Evolutionary conservation across 208 protist species (phyloP).

Genomic region (Crithidia bombi): DNA sequence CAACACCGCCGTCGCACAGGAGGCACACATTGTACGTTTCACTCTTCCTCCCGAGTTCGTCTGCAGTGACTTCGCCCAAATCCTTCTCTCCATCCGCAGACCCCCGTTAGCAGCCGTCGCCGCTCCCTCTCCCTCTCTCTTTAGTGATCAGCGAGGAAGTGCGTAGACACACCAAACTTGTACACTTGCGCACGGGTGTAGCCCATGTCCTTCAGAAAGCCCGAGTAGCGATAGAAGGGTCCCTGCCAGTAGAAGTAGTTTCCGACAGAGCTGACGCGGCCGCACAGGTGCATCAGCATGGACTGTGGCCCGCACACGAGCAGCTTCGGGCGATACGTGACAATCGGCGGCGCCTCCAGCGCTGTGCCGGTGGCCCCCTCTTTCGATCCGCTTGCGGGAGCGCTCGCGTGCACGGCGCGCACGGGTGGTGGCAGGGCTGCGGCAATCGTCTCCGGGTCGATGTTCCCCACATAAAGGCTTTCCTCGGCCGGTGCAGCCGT

Average conservation of each 20-base stretch:
- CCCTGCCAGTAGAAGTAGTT: conserved; percentile 85
- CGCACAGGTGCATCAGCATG: conserved; percentile 75
- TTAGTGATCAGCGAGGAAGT: conserved; percentile 77
- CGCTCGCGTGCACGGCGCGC: conserved; percentile 8
- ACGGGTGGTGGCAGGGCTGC: conserved; percentile 54
- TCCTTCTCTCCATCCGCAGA: too few relatives aligned
- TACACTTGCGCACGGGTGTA: conserved; percentile 83
- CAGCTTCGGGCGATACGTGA: conserved; percentile 53
- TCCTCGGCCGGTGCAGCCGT: conserved; percentile 30
- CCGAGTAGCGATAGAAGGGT: conserved; percentile 70
- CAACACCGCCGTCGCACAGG: too few relatives aligned
- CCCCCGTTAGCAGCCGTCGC: not conserved
- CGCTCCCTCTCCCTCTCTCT: not conserved
- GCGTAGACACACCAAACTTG: conserved; percentile 89
- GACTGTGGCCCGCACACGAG: conserved; percentile 83
- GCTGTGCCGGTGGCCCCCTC: not conserved
- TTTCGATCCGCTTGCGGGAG: not conserved
- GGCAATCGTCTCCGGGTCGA: conserved; percentile 66
- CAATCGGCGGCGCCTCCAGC: not conserved
- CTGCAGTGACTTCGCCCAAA: too few relatives aligned
- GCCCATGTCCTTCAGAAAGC: conserved; percentile 88
- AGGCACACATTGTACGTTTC: too few relatives aligned
- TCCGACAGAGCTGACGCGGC: conserved; percentile 59
- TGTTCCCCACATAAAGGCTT: conserved; percentile 74
- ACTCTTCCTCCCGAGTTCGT: too few relatives aligned